Percentiles rank a stretch among this genome's conserved stretches.
These are phyloP conservation scores for Fraxinus quadrangulata DNA, from an alignment of 257 asterid genomes.

Conservation along the genomic window DNA sequence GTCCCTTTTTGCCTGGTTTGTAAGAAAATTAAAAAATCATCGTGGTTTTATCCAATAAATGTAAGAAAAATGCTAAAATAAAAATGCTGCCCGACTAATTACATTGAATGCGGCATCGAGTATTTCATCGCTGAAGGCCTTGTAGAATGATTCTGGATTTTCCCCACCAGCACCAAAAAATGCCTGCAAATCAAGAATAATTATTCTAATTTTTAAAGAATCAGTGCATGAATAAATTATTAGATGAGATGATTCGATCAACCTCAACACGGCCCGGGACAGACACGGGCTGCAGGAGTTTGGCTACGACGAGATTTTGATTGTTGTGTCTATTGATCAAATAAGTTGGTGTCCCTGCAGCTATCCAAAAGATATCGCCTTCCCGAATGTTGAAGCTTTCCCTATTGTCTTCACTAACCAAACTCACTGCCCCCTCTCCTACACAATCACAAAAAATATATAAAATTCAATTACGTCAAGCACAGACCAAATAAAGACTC, in stretches of 20 bases:
- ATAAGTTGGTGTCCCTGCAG: constrained; percentile 55
- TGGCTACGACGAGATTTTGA: constrained; percentile 42
- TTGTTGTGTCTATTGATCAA: constrained; percentile 52
- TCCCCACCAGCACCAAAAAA: constrained; percentile 64
- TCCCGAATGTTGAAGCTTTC: constrained; percentile 52
- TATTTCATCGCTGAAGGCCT: constrained; percentile 57
- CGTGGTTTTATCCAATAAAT: not conserved
- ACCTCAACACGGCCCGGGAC: constrained; percentile 65
- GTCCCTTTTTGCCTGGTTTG: constrained; percentile 40
- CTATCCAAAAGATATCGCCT: constrained; percentile 59
- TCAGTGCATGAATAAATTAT: no score
- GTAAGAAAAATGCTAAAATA: not conserved
- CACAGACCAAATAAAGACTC: not conserved
- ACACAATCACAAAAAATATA: not conserved
- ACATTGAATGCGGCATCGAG: constrained; percentile 71
- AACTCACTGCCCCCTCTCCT: constrained; percentile 62
- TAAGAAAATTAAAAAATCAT: not conserved
- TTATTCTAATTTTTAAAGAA: no score
- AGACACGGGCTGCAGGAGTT: constrained; percentile 52
- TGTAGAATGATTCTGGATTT: constrained; percentile 50
- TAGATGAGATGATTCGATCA: not conserved
- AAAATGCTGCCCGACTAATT: not conserved
- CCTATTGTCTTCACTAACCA: constrained; percentile 39
- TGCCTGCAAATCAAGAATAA: constrained; percentile 28
- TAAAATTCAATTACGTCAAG: not conserved